phyloP scores from a whole-genome alignment of 805 yeast species.

The Lachancea sp. region DNA sequence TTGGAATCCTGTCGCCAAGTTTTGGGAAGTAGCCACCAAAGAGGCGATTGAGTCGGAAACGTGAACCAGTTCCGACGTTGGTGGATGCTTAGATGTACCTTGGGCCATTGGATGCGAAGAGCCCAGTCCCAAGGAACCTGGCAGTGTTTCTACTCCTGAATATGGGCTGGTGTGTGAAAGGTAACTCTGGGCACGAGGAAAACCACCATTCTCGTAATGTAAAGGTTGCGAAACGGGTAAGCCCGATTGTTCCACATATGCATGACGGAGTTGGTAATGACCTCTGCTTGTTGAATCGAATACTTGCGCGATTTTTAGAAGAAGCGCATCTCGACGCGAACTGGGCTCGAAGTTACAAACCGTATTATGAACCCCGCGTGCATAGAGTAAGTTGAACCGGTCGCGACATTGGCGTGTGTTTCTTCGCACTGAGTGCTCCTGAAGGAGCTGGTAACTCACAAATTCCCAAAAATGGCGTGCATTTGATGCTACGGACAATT shows the following conservation, averaged over 20 bases:
- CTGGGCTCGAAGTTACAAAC: conserved; percentile 5
- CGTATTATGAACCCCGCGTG: conserved; percentile 13
- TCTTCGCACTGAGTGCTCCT: conserved; percentile 17
- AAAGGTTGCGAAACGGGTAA: neutral
- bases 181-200: neutral
- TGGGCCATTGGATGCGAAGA: neutral
- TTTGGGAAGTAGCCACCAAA: conserved; percentile 4
- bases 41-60: conserved; percentile 2
- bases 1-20: conserved; percentile 4
- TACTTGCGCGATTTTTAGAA: conserved; percentile 1
- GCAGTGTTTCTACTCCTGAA: neutral
- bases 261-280: neutral
- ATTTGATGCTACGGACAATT: conserved; percentile 3
- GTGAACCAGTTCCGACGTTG: neutral
- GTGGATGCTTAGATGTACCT: neutral
- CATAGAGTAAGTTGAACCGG: conserved; percentile 24
- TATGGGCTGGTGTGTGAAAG: neutral
- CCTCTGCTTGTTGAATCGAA: conserved; percentile 3
- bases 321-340: conserved; percentile 4
- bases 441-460: conserved; percentile 18
- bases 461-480: conserved; percentile 21
- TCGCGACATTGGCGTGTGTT: conserved; percentile 30
- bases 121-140: neutral
- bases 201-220: neutral
- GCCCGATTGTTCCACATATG: neutral